Evolutionary conservation across 768 basidiomycete genomes (phyloP).

Genomic region (Mycena albidolilacea): DNA sequence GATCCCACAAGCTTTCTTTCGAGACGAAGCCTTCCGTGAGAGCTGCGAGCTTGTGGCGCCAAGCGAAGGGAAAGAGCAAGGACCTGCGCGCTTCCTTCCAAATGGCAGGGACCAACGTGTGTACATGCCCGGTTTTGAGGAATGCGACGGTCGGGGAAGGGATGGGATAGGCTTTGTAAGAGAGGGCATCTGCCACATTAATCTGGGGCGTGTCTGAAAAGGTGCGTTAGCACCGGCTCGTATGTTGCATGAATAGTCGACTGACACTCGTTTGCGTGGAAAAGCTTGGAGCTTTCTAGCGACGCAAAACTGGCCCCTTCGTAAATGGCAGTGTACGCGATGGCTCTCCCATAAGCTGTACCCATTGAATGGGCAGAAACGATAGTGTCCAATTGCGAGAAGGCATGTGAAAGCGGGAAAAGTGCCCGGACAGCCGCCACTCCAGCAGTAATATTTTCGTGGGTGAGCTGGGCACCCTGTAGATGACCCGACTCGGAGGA

Average conservation of each 20-base stretch:
- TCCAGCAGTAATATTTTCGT: slow-evolving; percentile 90
- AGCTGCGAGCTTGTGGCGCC: slow-evolving; percentile 83
- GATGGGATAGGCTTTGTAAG: slow-evolving; percentile 65
- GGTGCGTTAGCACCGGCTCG: neutral
- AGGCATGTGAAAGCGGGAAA: slow-evolving; percentile 78
- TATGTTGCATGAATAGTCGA: neutral
- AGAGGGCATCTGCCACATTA: slow-evolving; percentile 65
- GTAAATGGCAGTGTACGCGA: slow-evolving; percentile 85
- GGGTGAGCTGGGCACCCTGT: slow-evolving; percentile 78
- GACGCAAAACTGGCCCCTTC: slow-evolving; percentile 84
- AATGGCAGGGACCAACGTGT: slow-evolving; percentile 67
- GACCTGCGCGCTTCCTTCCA: slow-evolving; percentile 68
- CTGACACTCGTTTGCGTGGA: slow-evolving; percentile 62
- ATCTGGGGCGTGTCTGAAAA: slow-evolving; percentile 42
- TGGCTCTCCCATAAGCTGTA: slow-evolving; percentile 83
- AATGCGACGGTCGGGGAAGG: slow-evolving; percentile 88
- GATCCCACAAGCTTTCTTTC: slow-evolving; percentile 89
- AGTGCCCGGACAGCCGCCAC: slow-evolving; percentile 85
- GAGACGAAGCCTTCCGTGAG: slow-evolving; percentile 82
- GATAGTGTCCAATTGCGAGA: slow-evolving; percentile 83
- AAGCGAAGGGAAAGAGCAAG: slow-evolving; percentile 73
- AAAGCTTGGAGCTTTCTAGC: slow-evolving; percentile 68
- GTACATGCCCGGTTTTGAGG: slow-evolving; percentile 74
- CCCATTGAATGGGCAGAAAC: slow-evolving; percentile 82
- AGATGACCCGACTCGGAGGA: slow-evolving; percentile 65